Percentiles rank a stretch among this genome's conserved stretches.
These are phyloP conservation scores for Lyophyllum atratum DNA, from an alignment of 768 basidiomycete genomes.

Conservation along the genomic window DNA sequence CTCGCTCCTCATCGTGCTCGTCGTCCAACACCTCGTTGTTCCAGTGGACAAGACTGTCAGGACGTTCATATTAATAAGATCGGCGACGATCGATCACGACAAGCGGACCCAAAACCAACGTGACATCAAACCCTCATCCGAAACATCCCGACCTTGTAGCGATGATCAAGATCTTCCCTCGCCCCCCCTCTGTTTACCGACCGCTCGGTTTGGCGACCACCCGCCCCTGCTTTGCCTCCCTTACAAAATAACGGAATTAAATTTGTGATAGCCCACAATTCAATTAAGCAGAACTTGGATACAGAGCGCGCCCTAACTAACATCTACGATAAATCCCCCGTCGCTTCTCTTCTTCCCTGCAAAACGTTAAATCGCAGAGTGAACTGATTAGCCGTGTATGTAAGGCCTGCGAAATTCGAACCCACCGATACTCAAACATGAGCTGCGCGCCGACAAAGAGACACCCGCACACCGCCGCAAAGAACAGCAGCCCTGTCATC, in stretches of 20 bases:
- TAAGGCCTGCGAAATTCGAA: background rate
- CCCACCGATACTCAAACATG: constrained; percentile 94
- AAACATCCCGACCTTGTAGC: background rate
- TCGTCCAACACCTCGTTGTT: too few relatives aligned
- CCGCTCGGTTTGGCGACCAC: background rate
- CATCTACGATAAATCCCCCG: constrained; percentile 58
- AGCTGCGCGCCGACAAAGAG: constrained; percentile 84
- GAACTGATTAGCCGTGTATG: background rate
- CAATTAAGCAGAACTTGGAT: background rate
- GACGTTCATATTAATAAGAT: too few relatives aligned
- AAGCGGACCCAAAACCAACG: background rate
- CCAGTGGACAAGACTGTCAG: too few relatives aligned
- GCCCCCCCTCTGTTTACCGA: background rate
- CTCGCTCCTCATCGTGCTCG: too few relatives aligned
- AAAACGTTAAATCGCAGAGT: background rate
- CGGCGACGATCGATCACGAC: background rate
- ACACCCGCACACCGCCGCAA: constrained; percentile 57
- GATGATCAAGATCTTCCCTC: background rate
- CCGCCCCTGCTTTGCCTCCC: background rate
- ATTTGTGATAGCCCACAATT: background rate
- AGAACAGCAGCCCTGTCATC: constrained; percentile 62
- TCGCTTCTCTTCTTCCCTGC: constrained; percentile 74
- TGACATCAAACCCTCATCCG: background rate
- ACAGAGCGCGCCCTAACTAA: constrained; percentile 15
- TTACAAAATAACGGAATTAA: background rate